Conservation (phyloP, 257 asterid genomes). For the Solanum sitiens region DNA sequence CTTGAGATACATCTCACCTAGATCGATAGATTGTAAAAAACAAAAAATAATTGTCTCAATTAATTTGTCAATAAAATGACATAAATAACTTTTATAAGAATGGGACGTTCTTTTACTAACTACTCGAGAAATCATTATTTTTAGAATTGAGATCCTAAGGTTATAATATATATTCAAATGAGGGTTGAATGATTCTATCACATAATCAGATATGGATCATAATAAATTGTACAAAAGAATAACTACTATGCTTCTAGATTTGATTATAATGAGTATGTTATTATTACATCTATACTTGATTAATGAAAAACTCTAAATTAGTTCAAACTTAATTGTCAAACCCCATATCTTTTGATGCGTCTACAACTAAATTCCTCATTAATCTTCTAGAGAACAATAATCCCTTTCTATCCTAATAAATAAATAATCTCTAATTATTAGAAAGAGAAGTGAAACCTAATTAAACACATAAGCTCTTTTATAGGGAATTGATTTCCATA, state of each 20-base stretch:
- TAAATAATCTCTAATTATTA: neutral
- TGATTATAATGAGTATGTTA: neutral
- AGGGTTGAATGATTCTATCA: neutral
- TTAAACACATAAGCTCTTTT: neutral
- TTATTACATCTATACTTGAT: neutral
- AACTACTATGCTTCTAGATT: neutral
- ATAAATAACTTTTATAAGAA: neutral
- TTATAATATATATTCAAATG: neutral
- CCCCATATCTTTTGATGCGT: neutral
- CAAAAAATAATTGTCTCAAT: neutral
- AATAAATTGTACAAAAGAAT: neutral
- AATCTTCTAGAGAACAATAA: neutral
- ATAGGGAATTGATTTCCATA: too few species aligned
- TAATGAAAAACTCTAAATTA: neutral
- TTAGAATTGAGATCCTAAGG: neutral
- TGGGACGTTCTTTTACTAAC: neutral
- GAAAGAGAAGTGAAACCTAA: neutral
- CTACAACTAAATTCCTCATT: neutral
- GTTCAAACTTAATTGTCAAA: neutral
- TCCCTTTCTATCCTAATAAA: neutral
- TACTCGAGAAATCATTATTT: neutral
- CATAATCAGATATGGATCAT: neutral
- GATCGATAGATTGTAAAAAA: neutral
- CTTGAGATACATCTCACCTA: neutral
- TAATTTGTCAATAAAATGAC: neutral